Evolutionary conservation across 1,284 basidiomycete genomes (phyloP), one percentile per base, ranked within the genome.

Genomic region (Lentinula novae-zelandiae): DNA sequence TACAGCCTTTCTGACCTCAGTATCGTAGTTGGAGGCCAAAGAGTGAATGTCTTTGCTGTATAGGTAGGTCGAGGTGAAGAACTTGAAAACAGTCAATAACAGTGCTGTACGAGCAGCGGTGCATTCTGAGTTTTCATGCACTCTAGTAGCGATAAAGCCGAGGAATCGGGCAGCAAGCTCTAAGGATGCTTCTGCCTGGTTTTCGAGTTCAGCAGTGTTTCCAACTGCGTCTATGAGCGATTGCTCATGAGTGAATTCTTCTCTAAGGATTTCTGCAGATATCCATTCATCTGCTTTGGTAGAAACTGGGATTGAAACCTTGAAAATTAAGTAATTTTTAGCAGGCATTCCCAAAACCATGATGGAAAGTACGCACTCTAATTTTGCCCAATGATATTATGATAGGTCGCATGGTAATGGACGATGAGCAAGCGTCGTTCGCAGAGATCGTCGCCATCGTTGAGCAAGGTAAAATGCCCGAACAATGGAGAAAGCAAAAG

Each of bases 241-340:
- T 70, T 90, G 83, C 60, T 82, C 76, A 72, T 92, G 86, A 62
- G 81, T 76, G 73, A 95, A 96, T 66, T 94, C 91, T 69, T 95
- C 93, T 71, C 90, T 82, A 64, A 95, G 83, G 68, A 94, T 86
- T 75, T 95, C 92, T 60, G 93, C 93, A 57, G 87, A 83, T 69
- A 94, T 91, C 93, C 94, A 96, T 73, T 93, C 87, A 71, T 93
- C 84, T 65, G 79, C 69, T 44, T 80, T 79, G 17, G 90, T 87
- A 53, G 92, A 88, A 64, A 96, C 90, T 62, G 91, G 93, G 72
- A 96, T 87, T 65, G 89, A 88, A 66, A 96, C 74, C 90, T 93
- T 66, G 33, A 53, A 92, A 67, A 36, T 10, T 62, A 48, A 50
- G 39, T 56, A 51, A 62, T 56, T 58, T 60, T 57, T 22, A 38